These are phyloP conservation scores for Ulmus americana DNA, from an alignment of 331 rosid genomes.

Conservation along the genomic window DNA sequence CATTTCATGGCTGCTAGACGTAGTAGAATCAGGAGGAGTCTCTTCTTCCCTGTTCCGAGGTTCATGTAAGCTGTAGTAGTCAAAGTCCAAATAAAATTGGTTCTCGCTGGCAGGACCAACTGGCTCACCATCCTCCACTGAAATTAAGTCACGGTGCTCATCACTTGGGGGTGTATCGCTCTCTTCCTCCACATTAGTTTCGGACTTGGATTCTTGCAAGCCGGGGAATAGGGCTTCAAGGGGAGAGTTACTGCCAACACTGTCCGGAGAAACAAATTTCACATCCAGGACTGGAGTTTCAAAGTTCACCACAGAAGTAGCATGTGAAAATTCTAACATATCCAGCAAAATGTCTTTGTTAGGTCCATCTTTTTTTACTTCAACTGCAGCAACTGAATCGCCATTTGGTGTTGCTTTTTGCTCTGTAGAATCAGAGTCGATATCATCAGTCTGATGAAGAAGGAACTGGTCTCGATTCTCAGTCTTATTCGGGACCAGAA, in stretches of 20 bases:
- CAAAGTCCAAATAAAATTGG: constrained; percentile 34
- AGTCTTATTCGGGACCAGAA: constrained; percentile 14
- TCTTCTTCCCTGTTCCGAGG: constrained; percentile 33
- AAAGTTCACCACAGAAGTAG: constrained; percentile 47
- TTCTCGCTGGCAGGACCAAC: constrained; percentile 19
- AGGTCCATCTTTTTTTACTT: constrained; percentile 23
- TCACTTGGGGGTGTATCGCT: constrained; percentile 12
- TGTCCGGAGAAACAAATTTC: constrained; percentile 40
- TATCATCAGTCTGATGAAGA: constrained; percentile 19
- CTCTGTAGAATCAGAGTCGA: constrained; percentile 9
- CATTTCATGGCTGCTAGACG: constrained; percentile 34
- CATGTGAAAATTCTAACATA: constrained; percentile 48
- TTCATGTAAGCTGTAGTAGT: constrained; percentile 29
- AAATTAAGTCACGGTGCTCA: constrained; percentile 39
- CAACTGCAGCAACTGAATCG: constrained; percentile 20
- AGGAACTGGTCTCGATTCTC: constrained; percentile 15
- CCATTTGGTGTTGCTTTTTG: constrained; percentile 17
- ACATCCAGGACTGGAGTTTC: constrained; percentile 64
- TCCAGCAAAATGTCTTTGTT: constrained; percentile 45
- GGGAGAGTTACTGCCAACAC: constrained; percentile 17
- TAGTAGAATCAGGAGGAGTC: constrained; percentile 25
- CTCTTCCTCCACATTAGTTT: constrained; percentile 25
- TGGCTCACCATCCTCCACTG: constrained; percentile 35
- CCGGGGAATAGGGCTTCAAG: constrained; percentile 50
- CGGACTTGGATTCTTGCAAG: constrained; percentile 23